phyloP scores from a whole-genome alignment of 1,139 yeast species.

The Diutina mesorugosa region DNA sequence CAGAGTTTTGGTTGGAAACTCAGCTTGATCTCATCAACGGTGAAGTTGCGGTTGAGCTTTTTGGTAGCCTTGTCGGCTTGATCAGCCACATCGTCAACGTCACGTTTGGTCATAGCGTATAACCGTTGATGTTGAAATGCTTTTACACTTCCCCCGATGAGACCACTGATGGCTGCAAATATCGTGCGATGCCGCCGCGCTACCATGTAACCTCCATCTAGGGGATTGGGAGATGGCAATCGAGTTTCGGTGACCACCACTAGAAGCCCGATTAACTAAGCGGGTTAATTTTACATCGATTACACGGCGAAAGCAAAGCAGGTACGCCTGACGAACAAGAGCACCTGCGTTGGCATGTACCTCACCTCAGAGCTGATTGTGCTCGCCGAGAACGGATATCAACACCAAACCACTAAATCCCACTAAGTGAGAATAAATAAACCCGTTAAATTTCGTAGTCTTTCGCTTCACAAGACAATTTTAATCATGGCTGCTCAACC shows the following conservation, averaged over 20 bases:
- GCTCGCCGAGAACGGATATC: not conserved
- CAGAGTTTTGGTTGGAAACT: conserved; percentile 48
- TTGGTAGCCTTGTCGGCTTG: not conserved
- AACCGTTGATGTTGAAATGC: not conserved
- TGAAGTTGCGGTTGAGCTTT: conserved; percentile 8
- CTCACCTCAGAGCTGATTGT: not conserved
- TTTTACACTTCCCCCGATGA: not conserved
- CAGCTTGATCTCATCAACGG: conserved; percentile 25
- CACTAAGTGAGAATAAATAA: not conserved
- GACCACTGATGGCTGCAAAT: not conserved
- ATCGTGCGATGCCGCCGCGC: not conserved
- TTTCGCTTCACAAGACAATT: not conserved
- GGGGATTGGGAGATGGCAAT: too few relatives aligned
- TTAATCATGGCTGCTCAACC: not conserved
- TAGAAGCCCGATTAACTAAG: not conserved
- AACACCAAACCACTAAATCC: not conserved
- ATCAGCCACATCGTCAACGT: not conserved
- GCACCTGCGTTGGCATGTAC: not conserved
- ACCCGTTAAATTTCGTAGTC: not conserved
- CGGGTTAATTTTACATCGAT: not conserved
- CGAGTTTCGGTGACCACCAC: not conserved
- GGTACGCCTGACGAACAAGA: not conserved
- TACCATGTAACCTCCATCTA: not conserved
- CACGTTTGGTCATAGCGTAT: not conserved
- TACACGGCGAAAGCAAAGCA: not conserved